phyloP scores from a whole-genome alignment of 179 eudicot species.

The Amaranthus tricolor region DNA sequence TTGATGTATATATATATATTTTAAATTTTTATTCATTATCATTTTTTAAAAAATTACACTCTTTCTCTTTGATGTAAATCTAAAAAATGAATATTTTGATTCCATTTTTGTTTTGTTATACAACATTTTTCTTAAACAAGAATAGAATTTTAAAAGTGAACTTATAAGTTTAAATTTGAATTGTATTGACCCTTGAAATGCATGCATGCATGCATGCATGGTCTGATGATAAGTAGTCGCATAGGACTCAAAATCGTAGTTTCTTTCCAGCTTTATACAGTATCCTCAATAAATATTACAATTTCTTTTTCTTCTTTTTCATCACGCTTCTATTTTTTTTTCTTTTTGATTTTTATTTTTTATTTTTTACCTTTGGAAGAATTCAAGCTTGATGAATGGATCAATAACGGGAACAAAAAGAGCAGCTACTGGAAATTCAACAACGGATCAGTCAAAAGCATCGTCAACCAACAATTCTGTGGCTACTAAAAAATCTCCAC shows the following conservation, averaged over 20 bases:
- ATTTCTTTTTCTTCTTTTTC: conserved; percentile 2
- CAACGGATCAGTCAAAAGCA: conserved; percentile 25
- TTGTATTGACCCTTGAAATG: background rate
- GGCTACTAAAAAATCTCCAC: conserved; percentile 35
- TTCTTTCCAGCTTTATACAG: conserved; percentile 34
- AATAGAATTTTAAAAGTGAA: too few relatives aligned
- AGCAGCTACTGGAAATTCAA: conserved; percentile 22
- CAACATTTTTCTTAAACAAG: too few relatives aligned
- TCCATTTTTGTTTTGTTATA: too few relatives aligned
- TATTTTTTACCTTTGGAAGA: conserved; percentile 4
- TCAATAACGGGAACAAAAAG: conserved; percentile 38
- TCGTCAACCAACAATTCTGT: conserved; percentile 23
- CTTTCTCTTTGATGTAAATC: too few relatives aligned
- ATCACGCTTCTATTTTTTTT: background rate
- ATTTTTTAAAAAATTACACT: too few relatives aligned
- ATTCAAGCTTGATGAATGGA: conserved; percentile 26
- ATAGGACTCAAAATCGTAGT: conserved; percentile 12
- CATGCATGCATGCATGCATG: conserved; percentile 22
- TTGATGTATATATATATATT: too few relatives aligned
- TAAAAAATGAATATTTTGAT: too few relatives aligned
- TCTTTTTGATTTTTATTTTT: background rate
- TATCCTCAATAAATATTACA: conserved; percentile 22
- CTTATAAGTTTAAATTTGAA: too few relatives aligned
- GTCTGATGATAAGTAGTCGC: background rate
- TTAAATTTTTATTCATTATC: too few relatives aligned